Base-by-base conservation (phyloP, 129 eudicot species). In the Flaveria ramosissima region DNA sequence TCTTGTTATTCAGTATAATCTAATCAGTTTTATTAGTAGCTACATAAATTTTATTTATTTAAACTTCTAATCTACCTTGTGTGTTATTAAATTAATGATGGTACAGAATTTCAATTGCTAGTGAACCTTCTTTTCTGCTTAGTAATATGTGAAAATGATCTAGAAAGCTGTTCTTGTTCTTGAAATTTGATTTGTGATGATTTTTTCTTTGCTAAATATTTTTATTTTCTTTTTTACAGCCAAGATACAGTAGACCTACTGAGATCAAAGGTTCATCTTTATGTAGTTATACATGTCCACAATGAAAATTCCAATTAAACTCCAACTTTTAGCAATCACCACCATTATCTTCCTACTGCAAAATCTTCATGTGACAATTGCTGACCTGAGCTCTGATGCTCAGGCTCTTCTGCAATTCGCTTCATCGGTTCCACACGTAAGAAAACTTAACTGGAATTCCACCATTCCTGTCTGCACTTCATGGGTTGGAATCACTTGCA, bases 401-500 rank as follows among this genome's bases (percentile, higher is more conserved):
- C 85, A 83, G 48, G 90, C 97, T 51, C 92, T 94, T 46, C 88
- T 94, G 8, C 78, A 83, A n/a, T 94, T 94, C 21, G 96, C 90
- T 79, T 75, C 86, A 50, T 56, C 84, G 14, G 96, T 89, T 20
- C 93, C 96, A 43, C 97, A 91, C 59, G 85, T 77, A 24, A 79
- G 97, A 64, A 86, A 87, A 67, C 89, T 94, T 19, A 86, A 91
- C 89, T 94, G 99, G 99, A 83, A 86, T 55, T 68, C 81, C 55
- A 15, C 86, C 17, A 24, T 69, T 15, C 76, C 87, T 0, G 77
- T 94, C 4, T 94, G 99, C 81, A 86, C 78, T 66, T 85, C 88
- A 46, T 94, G 99, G 99, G 83, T 81, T 30, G 97, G 99, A 52
- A 79, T 94, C 68, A 80, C 87, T 20, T 94, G 99, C 81, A 85